Evolutionary conservation across 75 land plant species (phyloP), one percentile per base, ranked within the genome.

Genomic region (Sequoia sempervirens): DNA sequence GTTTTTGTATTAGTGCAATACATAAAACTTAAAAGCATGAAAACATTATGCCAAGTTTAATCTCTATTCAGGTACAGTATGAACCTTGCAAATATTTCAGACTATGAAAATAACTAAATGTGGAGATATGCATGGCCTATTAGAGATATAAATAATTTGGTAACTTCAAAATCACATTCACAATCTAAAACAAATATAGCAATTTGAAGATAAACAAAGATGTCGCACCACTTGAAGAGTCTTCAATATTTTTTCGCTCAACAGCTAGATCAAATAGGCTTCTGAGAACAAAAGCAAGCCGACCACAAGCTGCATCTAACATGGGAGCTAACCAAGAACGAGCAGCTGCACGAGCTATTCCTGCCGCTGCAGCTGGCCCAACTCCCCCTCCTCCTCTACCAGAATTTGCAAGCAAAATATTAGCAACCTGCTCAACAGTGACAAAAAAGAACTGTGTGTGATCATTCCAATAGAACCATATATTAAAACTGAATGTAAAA

Each of bases 381-480:
- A 90, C 88, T 36, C 92, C 87, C 36, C 90, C 87, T 43, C 84
- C 79, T 78, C 92, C 90, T 83, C 95, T 82, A 15, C 99, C 93
- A 87, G 93, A 95, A 90, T 95, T 92, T 54, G 98, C 98, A 88
- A 96, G 98, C 87, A 97, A 88, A 78, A 97, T 93, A 87, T 96
- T 97, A 82, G 96, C 99, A 54, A 96, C 99, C 98, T 97, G 88
- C 74, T 66, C 12, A 47, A 28, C 10, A 61, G 28, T 38, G 28
- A 50, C 53, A 32, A 40, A 61, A 80, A 50, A 28, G 34, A 52
- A 50, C 40, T 30, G 17, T 79, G 15, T 36, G n/a, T 40, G 18
- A 32, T 26, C 26, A 9, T 13, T 20, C 23, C 40, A 32, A 37
- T 74, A 36, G 41, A 36, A 36, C n/a, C n/a, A 40, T 8, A 75